These are phyloP conservation scores for Acacia pycnantha DNA, from an alignment of 331 rosid genomes.

Conservation along the genomic window DNA sequence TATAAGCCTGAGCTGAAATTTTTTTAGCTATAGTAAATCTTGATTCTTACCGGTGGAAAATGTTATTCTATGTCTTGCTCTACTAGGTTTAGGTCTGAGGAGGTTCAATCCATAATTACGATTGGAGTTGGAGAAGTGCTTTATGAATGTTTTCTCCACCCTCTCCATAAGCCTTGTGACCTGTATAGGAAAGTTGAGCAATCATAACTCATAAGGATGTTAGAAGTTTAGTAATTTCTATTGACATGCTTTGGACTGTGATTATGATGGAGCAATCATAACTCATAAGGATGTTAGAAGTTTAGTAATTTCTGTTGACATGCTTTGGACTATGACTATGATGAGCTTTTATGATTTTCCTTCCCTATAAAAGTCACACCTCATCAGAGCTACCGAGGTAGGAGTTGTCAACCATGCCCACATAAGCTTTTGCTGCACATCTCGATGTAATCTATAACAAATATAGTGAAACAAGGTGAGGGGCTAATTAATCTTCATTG, in stretches of 20 bases:
- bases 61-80: constrained; percentile 60
- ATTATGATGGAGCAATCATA: neutral
- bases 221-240: neutral
- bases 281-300: neutral
- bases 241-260: neutral
- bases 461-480: neutral
- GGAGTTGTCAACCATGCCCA: constrained; percentile 74
- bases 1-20: neutral
- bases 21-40: neutral
- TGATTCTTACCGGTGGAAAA: constrained; percentile 52
- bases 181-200: constrained; percentile 28
- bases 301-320: neutral
- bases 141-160: constrained; percentile 63
- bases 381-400: constrained; percentile 66
- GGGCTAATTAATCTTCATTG: neutral
- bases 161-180: constrained; percentile 63
- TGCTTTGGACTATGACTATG: neutral
- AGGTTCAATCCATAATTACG: constrained; percentile 56
- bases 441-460: constrained; percentile 60
- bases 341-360: neutral
- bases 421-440: constrained; percentile 52
- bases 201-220: neutral
- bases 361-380: constrained; percentile 30
- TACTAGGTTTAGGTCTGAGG: constrained; percentile 59
- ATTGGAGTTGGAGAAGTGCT: constrained; percentile 70